Conservation (phyloP, 805 yeast genomes). For the Myxozyma nipponensis region DNA sequence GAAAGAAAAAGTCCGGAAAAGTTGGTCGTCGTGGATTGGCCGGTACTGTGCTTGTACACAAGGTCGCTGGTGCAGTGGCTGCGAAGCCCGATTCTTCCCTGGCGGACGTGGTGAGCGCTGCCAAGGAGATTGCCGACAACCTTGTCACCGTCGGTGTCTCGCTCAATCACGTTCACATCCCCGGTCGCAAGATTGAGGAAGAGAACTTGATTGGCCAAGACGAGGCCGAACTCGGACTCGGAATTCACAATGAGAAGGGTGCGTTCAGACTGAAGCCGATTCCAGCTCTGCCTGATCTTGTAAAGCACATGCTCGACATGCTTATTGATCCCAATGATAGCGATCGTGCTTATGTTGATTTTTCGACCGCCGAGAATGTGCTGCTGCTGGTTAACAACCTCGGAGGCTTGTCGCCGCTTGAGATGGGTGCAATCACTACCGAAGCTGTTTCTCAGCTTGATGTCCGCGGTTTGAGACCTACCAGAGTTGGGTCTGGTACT, state of each 20-base stretch:
- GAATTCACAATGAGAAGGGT: constrained; percentile 95
- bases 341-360: constrained; percentile 79
- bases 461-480: constrained; percentile 50
- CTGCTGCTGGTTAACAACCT: constrained; percentile 74
- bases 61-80: constrained; percentile 72
- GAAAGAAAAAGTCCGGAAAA: constrained; percentile 80
- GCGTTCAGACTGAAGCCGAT: constrained; percentile 58
- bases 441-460: constrained; percentile 35
- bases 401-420: constrained; percentile 85
- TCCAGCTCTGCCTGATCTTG: constrained; percentile 63
- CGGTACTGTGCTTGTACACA: constrained; percentile 84
- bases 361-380: constrained; percentile 57
- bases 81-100: constrained; percentile 45
- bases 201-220: constrained; percentile 51
- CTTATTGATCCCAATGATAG: constrained; percentile 59
- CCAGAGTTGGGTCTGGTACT: constrained; percentile 67
- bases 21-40: constrained; percentile 95
- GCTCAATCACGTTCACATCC: constrained; percentile 83
- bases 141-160: constrained; percentile 87
- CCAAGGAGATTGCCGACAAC: constrained; percentile 56
- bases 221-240: constrained; percentile 89
- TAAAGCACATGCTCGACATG: constrained; percentile 55
- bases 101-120: constrained; percentile 53
- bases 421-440: constrained; percentile 66
- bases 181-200: constrained; percentile 57